Percentiles rank a stretch among this genome's conserved stretches.
Evolutionary conservation across 345 rosid genomes (phyloP).

Genomic region (Geranium brycei): DNA sequence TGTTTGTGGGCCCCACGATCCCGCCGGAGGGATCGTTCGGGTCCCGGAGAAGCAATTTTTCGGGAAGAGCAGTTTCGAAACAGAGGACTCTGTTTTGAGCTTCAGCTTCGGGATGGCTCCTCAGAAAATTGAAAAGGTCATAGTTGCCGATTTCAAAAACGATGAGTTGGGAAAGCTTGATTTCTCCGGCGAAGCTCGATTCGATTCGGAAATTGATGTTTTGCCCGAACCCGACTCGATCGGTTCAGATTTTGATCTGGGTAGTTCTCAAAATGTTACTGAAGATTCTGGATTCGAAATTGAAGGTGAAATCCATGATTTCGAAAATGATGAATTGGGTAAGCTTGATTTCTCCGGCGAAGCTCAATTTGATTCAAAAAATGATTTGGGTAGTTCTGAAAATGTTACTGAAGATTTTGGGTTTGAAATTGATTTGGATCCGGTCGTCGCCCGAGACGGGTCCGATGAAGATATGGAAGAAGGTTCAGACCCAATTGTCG

Average conservation of each 20-base stretch:
- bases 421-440: neutral
- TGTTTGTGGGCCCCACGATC: constrained; percentile 6
- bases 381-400: neutral
- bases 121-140: constrained; percentile 6
- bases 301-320: neutral
- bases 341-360: neutral
- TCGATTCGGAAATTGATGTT: neutral
- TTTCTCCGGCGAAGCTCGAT: neutral
- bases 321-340: neutral
- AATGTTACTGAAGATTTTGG: neutral
- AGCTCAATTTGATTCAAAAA: neutral
- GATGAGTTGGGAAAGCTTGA: neutral
- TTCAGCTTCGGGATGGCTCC: constrained; percentile 1
- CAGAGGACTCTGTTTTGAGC: constrained; percentile 1
- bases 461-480: neutral
- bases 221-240: neutral
- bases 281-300: neutral
- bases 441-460: neutral
- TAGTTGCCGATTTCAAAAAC: neutral
- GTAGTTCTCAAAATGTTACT: neutral
- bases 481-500: neutral
- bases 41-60: neutral
- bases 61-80: neutral
- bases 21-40: neutral
- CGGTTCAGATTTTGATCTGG: neutral